Base-by-base conservation (phyloP, 805 yeast genomes). In the Komagataella pseudopastoris region DNA sequence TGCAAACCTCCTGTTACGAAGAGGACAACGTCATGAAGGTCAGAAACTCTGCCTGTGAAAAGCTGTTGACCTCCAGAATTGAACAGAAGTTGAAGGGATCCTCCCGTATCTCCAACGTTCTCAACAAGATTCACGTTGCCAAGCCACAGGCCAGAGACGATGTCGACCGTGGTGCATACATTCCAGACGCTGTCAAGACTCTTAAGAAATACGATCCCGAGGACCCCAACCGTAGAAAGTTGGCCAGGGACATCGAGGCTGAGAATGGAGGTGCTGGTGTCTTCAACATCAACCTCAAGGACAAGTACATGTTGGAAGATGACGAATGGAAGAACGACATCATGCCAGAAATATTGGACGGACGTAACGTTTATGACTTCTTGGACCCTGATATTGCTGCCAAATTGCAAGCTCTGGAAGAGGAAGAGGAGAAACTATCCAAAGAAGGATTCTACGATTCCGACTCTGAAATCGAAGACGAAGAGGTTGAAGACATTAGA, bases 191-290 rank as follows among this genome's bases (percentile, higher is more conserved):
- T 36, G 85, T 77, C 56, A 74, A 75, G 61, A 58, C 56, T 14
- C 59, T 80, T 60, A 75, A 71, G 63, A 85, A 83, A 68, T 89
- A 85, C 64, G 93, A 88, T 68, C 66, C 75, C 20, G 76, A 76
- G 58, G 96, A 88, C 69, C 93, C 96, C 57, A 76, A 85, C 63
- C 81, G 96, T 67, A 79, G 89, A 64, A 75, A 62, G 58, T 77
- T 93, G 61, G 89, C 95, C 45, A 79, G 88, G 63, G 98, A 93
- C 64, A 74, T 89, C 56, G 99, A 93, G 72, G 84, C 77, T 49
- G 96, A 85, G 66, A 88, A 93, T 62, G 99, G 99, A 65, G 99
- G 99, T 65, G 97, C 99, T 47, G 99, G 99, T 76, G 99, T 93
- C 43, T 93, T 72, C 76, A 93, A 89, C 72, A 80, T 93, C 64